phyloP scores from a whole-genome alignment of 164 flowering plant genomes.

The Magnolia changhungtana region DNA sequence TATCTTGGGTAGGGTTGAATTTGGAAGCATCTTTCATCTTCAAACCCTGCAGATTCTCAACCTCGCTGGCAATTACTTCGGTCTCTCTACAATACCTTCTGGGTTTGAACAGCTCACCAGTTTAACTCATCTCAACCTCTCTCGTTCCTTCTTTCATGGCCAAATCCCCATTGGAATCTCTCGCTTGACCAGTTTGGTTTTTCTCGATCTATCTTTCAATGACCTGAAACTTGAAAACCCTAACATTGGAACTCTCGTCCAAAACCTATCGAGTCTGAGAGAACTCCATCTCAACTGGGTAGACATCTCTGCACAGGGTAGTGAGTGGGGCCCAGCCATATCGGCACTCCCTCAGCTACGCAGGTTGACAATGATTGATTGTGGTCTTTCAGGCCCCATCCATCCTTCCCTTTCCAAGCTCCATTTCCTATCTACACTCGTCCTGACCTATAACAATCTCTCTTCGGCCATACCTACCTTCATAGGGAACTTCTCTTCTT shows the following conservation, averaged over 20 bases:
- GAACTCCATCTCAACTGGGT: too few species aligned
- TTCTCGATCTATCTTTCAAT: constrained; percentile 24
- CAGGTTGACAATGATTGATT: neutral
- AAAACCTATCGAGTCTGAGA: constrained; percentile 23
- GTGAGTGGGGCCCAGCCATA: constrained; percentile 36
- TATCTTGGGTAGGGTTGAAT: neutral
- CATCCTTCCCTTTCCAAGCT: constrained; percentile 23
- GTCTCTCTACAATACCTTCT: neutral
- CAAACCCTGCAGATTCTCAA: constrained; percentile 5
- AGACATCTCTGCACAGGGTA: too few species aligned
- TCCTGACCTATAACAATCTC: constrained; percentile 15
- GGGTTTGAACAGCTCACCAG: constrained; percentile 3
- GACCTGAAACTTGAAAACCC: constrained; percentile 30
- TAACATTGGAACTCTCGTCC: constrained; percentile 20
- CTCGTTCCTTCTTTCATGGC: neutral
- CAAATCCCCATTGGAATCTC: constrained; percentile 32
- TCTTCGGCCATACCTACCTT: constrained; percentile 21
- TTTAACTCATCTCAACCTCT: neutral
- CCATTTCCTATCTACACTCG: constrained; percentile 12
- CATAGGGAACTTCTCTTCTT: constrained; percentile 16
- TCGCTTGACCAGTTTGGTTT: constrained; percentile 23
- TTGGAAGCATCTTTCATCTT: constrained; percentile 8
- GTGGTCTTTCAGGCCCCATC: constrained; percentile 33
- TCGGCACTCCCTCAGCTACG: constrained; percentile 30
- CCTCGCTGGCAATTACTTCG: constrained; percentile 8